phyloP scores from a whole-genome alignment of 176 grass and related monocot genomes.

The bread wheat (Triticum aestivum) region IWGSC_CS_RefSeq_v2.1 NC_057807.1:677128068-677128567 shows the following conservation, averaged over 20 bases:
- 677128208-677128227: neutral
- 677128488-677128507: neutral
- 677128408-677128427: neutral
- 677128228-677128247: neutral
- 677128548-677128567: neutral
- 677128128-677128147: neutral
- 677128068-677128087: constrained; percentile 22
- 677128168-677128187: neutral
- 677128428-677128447: neutral
- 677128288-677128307: neutral
- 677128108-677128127: neutral
- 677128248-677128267: neutral
- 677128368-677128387: neutral
- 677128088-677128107: neutral
- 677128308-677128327: neutral
- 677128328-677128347: neutral
- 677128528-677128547: neutral
- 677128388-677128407: neutral
- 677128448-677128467: neutral
- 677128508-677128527: neutral
- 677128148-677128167: neutral
- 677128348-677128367: neutral
- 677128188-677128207: neutral
- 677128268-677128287: neutral
- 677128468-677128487: neutral